Evolutionary conservation across 2,329 filamentous ascomycete genomes (phyloP).

Genomic region (Fusarium torreyae): DNA sequence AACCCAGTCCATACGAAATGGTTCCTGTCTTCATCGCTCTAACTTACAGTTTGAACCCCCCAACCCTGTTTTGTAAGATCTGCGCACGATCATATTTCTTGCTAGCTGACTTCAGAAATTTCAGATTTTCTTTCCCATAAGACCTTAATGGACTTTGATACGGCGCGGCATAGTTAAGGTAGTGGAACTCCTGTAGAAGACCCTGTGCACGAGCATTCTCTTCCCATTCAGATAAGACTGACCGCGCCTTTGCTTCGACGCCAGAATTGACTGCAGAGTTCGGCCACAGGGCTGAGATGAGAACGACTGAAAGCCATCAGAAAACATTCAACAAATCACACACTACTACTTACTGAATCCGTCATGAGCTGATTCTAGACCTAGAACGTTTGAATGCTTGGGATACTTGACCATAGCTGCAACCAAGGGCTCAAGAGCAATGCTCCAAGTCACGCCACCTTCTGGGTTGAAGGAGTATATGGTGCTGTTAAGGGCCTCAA

Average conservation of each 20-base stretch:
- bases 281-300: neutral
- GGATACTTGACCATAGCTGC: neutral
- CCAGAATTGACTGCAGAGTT: neutral
- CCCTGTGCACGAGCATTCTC: neutral
- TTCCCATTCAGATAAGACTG: neutral
- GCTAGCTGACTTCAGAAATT: too few relatives aligned
- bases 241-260: fast-evolving
- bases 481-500: neutral
- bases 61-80: too few relatives aligned
- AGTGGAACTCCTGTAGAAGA: neutral
- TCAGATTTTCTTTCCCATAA: too few relatives aligned
- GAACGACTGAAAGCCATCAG: neutral
- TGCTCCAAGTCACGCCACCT: neutral
- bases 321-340: fast-evolving
- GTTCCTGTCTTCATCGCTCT: too few relatives aligned
- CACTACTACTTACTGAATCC: neutral
- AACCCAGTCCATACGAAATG: too few relatives aligned
- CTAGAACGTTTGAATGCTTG: neutral
- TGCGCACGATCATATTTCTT: too few relatives aligned
- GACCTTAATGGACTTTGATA: too few relatives aligned
- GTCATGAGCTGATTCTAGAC: neutral
- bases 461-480: neutral
- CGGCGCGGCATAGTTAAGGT: too few relatives aligned
- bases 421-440: neutral
- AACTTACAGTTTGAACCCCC: too few relatives aligned